Base-by-base conservation (phyloP, 116 monocot species). In the Zostera marina region DNA sequence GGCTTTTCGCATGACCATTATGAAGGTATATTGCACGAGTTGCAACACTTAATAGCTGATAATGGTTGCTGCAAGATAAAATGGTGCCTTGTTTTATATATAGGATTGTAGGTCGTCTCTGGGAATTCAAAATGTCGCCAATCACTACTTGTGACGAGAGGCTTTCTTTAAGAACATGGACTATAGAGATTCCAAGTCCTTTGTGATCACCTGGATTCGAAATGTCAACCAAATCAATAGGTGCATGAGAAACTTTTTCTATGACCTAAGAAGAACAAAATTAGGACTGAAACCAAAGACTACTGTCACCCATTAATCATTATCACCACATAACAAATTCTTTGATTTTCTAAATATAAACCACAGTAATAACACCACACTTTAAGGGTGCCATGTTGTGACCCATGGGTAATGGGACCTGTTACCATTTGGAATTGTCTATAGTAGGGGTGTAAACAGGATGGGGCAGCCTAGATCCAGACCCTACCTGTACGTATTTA, bases 71-170 rank as follows among this genome's bases (percentile, higher is more conserved):
- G 99, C 47, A 99, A 63, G 19, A 99, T 79, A 72, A 99, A 87
- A 84, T 91, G 69, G 39, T 91, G 91, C 60, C 87, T 48, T 87
- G 83, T 66, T 92, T 87, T 46, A 92, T 87, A 49, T n/a, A n/a
- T n/a, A n/a, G n/a, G n/a, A n/a, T n/a, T 78, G 83, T 14, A 87
- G 70, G 56, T 92, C 92, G 64, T 92, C 92, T 75, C 87, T 99
- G 6, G 55, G 76, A 92, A 44, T 46, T 76, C 61, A 78, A 40
- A 47, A 92, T 67, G 15, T 83, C 83, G 59, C 76, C 68, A 21
- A 87, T 78, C 22, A 66, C 64, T 41, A 59, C 85, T 61, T 67
- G 72, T 64, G 67, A 63, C 54, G 80, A 67, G 16, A 72, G 16
- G 63, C 53, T 74, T 56, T 77, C 83, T 73, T 87, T 63, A 63